Evolutionary conservation across 2,329 filamentous ascomycete genomes (phyloP), one percentile per base, ranked within the genome.

Genomic region (Hypoxylon sp.): DNA sequence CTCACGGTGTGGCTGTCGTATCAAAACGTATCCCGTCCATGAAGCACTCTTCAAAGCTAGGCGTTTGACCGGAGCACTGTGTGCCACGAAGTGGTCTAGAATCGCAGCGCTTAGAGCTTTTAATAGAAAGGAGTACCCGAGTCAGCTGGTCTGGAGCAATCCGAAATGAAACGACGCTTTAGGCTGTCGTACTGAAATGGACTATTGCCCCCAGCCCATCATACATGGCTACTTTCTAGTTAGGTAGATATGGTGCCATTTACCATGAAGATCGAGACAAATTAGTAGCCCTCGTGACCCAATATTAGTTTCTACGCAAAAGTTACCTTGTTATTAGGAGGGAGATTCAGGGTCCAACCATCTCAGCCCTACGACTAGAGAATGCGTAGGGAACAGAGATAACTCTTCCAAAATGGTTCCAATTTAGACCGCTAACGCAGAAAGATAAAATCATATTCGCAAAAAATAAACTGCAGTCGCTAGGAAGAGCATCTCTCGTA

Each of bases 291-390:
- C 60, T 49, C 53, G 54, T 62, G 61, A 58, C 53, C 38, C 51
- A 42, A 44, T 55, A 58, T 44, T 59, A 53, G 36, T 11, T 9
- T 52, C 40, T 18, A 28, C 11, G 54, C 20, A 42, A 20, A n/a
- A 32, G 30, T 26, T 14, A 26, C n/a, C 24, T 26, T 28, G 46
- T 32, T 50, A 44, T 57, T 61, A 44, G 42, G 40, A 50, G 51
- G 24, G 58, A 28, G 52, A 59, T 26, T 42, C 45, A 57, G 65
- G 61, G 62, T 54, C 58, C 48, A 63, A 51, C 18, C 53, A 28
- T 46, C 20, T 62, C 65, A 65, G 61, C 65, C 57, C 36, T 62
- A 64, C 40, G 42, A 32, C 56, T 28, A 26, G 18, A 60, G 40
- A 61, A 38, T 45, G 18, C 14, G 24, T 61, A 48, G 38, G 22